A percentile compares a stretch with the other conserved stretches of the same genome.
Conservation (phyloP, 179 eudicot species). For the Silene coronaria region DNA sequence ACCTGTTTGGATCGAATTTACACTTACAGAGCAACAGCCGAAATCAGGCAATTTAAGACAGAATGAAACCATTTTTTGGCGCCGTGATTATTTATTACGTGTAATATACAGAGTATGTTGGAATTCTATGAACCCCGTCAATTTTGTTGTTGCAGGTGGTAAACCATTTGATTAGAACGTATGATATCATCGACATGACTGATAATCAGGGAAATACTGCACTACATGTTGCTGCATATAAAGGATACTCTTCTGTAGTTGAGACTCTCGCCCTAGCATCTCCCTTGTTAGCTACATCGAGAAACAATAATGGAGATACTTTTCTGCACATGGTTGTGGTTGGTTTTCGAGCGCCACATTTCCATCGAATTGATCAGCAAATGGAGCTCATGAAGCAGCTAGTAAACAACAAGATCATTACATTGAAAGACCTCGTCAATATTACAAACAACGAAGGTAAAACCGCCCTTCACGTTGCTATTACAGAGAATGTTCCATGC, state of each 20-base stretch:
- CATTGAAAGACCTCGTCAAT: slow-evolving; percentile 49
- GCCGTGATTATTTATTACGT: too few species aligned
- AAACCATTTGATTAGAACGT: slow-evolving; percentile 41
- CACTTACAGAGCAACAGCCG: background rate
- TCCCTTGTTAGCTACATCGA: slow-evolving; percentile 32
- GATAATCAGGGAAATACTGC: slow-evolving; percentile 80
- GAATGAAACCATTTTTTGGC: too few species aligned
- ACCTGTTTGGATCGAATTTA: background rate
- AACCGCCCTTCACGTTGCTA: slow-evolving; percentile 80
- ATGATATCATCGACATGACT: slow-evolving; percentile 36
- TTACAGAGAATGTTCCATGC: slow-evolving; percentile 39
- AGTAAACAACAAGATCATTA: slow-evolving; percentile 25
- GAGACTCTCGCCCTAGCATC: slow-evolving; percentile 42
- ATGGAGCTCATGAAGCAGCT: slow-evolving; percentile 52
- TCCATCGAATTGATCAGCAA: slow-evolving; percentile 57
- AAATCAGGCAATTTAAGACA: background rate
- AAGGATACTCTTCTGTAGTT: slow-evolving; percentile 48
- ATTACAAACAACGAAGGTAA: slow-evolving; percentile 52
- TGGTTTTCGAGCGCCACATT: slow-evolving; percentile 64
- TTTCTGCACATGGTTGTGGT: slow-evolving; percentile 75
- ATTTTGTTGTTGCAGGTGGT: slow-evolving; percentile 47
- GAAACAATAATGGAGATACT: slow-evolving; percentile 63
- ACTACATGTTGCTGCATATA: slow-evolving; percentile 67
- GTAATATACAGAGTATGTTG: background rate
- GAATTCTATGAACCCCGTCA: background rate